Conservation (phyloP, 768 basidiomycete species). For the Amanita polypyramis region DNA sequence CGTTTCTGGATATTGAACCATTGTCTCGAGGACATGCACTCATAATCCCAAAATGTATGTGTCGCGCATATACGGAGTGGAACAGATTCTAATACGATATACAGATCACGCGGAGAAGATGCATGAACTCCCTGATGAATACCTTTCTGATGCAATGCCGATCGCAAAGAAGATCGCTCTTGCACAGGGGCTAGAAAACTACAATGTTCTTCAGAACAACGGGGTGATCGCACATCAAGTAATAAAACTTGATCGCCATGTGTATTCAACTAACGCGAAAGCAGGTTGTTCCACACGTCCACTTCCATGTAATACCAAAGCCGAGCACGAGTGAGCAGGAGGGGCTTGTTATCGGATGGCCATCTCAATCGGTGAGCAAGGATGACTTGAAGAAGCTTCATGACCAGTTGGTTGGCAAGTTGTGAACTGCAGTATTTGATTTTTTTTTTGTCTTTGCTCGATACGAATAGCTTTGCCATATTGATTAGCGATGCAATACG, state of each 20-base stretch:
- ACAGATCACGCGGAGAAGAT: slow-evolving; percentile 80
- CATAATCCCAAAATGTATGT: slow-evolving; percentile 85
- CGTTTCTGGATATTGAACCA: slow-evolving; percentile 92
- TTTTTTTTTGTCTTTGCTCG: too few relatives aligned
- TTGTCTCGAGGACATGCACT: slow-evolving; percentile 86
- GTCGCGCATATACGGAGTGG: not conserved
- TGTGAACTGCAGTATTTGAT: slow-evolving; percentile 19
- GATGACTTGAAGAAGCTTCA: slow-evolving; percentile 51
- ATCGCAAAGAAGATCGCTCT: slow-evolving; percentile 82
- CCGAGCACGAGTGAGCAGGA: slow-evolving; percentile 49
- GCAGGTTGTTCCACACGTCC: slow-evolving; percentile 71
- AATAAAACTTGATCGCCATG: not conserved
- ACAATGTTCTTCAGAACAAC: slow-evolving; percentile 75
- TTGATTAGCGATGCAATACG: too few relatives aligned
- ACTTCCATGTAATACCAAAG: slow-evolving; percentile 94
- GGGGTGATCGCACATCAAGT: slow-evolving; percentile 52
- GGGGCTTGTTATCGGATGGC: slow-evolving; percentile 83
- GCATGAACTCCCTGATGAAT: slow-evolving; percentile 82
- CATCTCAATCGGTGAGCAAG: slow-evolving; percentile 42
- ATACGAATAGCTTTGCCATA: too few relatives aligned
- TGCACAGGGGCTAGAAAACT: slow-evolving; percentile 65
- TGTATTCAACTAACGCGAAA: not conserved
- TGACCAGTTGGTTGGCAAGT: slow-evolving; percentile 44
- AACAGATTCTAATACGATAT: not conserved
- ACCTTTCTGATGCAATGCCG: slow-evolving; percentile 65